Conservation (phyloP, 1,284 basidiomycete genomes). For the Ceratobasidium sp. region DNA sequence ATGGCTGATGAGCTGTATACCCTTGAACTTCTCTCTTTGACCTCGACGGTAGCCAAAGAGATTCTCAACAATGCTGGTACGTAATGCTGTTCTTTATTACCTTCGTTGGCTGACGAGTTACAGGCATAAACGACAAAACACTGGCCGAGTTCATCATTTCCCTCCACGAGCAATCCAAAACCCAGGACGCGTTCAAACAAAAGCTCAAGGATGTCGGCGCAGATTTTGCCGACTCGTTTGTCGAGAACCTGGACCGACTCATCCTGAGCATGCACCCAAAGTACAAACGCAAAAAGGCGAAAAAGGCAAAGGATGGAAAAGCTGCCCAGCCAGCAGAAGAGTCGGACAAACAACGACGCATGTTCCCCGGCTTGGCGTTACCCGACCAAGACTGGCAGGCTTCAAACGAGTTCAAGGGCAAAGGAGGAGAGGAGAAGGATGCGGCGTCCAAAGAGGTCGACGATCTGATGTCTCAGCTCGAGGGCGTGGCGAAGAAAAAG, state of each 20-base stretch:
- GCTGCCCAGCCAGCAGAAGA: constrained; percentile 57
- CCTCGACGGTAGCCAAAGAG: constrained; percentile 89
- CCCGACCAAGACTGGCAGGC: constrained; percentile 71
- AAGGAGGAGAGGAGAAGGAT: constrained; percentile 61
- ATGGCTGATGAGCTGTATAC: constrained; percentile 76
- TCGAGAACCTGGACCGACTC: constrained; percentile 92
- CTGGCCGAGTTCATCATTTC: constrained; percentile 95
- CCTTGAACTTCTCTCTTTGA: constrained; percentile 88
- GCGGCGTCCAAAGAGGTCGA: constrained; percentile 81
- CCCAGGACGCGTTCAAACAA: constrained; percentile 78
- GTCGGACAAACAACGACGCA: constrained; percentile 75
- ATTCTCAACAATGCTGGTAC: constrained; percentile 77
- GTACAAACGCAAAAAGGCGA: constrained; percentile 77
- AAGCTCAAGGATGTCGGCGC: constrained; percentile 85
- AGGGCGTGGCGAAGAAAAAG: constrained; percentile 67
- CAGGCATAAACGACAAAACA: constrained; percentile 85
- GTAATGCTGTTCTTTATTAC: constrained; percentile 26
- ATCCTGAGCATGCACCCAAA: constrained; percentile 96
- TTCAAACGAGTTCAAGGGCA: constrained; percentile 54
- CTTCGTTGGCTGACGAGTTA: constrained; percentile 9
- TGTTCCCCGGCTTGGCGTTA: constrained; percentile 92
- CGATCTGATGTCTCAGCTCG: constrained; percentile 82
- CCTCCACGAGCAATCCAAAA: constrained; percentile 86
- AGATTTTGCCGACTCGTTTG: constrained; percentile 87
- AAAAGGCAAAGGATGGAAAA: constrained; percentile 55